A percentile compares a stretch with the other conserved stretches of the same genome.
phyloP scores from a whole-genome alignment of 2,329 filamentous ascomycete species.

The Blumeria hordei region DNA sequence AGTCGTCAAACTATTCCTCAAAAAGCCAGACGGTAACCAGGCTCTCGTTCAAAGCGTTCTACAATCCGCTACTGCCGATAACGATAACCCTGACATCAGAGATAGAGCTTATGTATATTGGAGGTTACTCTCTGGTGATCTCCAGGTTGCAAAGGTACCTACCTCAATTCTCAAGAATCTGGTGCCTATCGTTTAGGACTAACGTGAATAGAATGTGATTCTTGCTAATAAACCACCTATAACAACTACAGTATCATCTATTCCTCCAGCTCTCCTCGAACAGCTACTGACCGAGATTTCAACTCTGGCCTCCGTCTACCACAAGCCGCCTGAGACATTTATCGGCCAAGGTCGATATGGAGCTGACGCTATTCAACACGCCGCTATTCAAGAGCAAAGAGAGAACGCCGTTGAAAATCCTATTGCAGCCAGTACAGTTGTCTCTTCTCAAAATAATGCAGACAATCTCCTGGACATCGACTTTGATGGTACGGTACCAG shows the following conservation, averaged over 20 bases:
- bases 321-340: conserved; percentile 96
- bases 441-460: conserved; percentile 38
- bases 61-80: conserved; percentile 76
- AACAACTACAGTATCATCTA: conserved; percentile 73
- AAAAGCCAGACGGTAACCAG: conserved; percentile 84
- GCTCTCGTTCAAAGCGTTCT: conserved; percentile 82
- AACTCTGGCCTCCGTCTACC: conserved; percentile 88
- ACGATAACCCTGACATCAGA: conserved; percentile 91
- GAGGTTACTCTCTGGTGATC: conserved; percentile 80
- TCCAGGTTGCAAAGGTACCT: conserved; percentile 61
- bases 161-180: too few relatives aligned
- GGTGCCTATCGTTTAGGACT: conserved; percentile 5
- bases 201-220: conserved; percentile 42
- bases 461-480: conserved; percentile 94
- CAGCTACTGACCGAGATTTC: conserved; percentile 80
- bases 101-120: conserved; percentile 97
- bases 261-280: conserved; percentile 64
- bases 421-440: conserved; percentile 62
- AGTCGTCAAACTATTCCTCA: conserved; percentile 90
- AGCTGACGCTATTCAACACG: conserved; percentile 79
- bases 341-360: conserved; percentile 86
- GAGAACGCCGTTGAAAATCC: conserved; percentile 86
- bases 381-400: conserved; percentile 87
- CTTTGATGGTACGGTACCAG: conserved; percentile 79
- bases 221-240: conserved; percentile 89